Percentiles rank a stretch among this genome's conserved stretches.
phyloP scores from a whole-genome alignment of 2,329 filamentous ascomycete species.

The Microsporum audouinii region DNA sequence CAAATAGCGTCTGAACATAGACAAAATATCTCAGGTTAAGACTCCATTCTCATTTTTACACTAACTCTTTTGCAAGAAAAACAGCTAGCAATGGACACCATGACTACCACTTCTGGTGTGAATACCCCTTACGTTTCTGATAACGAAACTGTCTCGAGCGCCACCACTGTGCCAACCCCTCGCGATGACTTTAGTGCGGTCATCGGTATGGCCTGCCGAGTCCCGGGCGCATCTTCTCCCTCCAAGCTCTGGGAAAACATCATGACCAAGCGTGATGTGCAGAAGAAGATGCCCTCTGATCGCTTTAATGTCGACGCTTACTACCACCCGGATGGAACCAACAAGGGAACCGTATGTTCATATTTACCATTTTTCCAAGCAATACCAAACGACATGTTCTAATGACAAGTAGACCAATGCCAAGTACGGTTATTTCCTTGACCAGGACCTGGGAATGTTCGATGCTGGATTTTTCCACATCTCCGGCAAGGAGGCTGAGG shows the following conservation, averaged over 20 bases:
- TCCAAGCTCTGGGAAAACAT: conserved; percentile 11
- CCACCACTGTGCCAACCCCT: conserved; percentile 3
- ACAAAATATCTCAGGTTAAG: not conserved
- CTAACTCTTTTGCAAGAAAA: not conserved
- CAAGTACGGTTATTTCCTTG: conserved; percentile 14
- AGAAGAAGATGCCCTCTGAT: conserved; percentile 9
- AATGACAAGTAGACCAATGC: conserved; percentile 6
- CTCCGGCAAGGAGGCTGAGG: conserved; percentile 17
- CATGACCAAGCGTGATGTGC: conserved; percentile 7
- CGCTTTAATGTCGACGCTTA: conserved; percentile 11
- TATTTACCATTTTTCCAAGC: not conserved
- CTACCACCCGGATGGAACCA: conserved; percentile 13
- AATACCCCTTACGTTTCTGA: conserved; percentile 2
- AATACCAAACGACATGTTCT: not conserved
- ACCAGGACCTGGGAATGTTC: conserved; percentile 20
- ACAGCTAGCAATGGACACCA: conserved; percentile 2
- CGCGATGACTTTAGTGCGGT: conserved; percentile 3
- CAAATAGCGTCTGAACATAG: not conserved
- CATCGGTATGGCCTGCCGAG: conserved; percentile 10
- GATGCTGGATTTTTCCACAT: conserved; percentile 26
- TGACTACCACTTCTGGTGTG: conserved; percentile 1
- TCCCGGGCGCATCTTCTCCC: conserved; percentile 8
- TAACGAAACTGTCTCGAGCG: conserved; percentile 2
- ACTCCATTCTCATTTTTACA: not conserved
- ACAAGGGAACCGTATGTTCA: conserved; percentile 10